These are phyloP conservation scores for Schizophyllum amplum DNA, from an alignment of 1,284 basidiomycete species.

Conservation along the genomic window DNA sequence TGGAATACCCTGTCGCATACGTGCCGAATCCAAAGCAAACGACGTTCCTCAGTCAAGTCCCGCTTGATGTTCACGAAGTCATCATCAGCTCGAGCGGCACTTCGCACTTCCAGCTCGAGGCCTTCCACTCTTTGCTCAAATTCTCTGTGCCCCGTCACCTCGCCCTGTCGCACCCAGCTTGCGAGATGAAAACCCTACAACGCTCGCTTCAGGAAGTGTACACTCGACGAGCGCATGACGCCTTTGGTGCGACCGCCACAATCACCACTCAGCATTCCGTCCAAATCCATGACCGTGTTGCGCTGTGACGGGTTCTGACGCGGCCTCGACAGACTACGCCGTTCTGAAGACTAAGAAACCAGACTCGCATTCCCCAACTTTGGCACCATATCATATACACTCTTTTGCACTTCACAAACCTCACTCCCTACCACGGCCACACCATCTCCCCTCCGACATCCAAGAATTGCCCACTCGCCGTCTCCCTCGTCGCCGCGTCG, in stretches of 20 bases:
- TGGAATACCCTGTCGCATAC: conserved; percentile 54
- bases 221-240: background rate
- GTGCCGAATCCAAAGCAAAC: conserved; percentile 28
- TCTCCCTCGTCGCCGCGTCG: background rate
- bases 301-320: background rate
- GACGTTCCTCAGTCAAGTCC: conserved; percentile 31
- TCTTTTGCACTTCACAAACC: conserved; percentile 26
- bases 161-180: background rate
- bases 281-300: background rate
- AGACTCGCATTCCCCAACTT: too few relatives aligned
- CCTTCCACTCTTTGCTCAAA: background rate
- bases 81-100: background rate
- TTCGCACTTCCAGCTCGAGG: background rate
- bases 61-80: conserved; percentile 39
- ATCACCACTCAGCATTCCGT: background rate
- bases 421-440: background rate
- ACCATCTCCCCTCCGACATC: background rate
- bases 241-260: background rate
- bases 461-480: background rate
- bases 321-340: too few relatives aligned
- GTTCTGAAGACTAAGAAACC: too few relatives aligned
- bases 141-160: background rate
- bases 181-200: background rate
- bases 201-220: background rate
- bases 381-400: too few relatives aligned